Evolutionary conservation across 2,329 filamentous ascomycete species (phyloP), one percentile per base, ranked within the genome.

Genomic region (Chalaropsis thielavioides): DNA sequence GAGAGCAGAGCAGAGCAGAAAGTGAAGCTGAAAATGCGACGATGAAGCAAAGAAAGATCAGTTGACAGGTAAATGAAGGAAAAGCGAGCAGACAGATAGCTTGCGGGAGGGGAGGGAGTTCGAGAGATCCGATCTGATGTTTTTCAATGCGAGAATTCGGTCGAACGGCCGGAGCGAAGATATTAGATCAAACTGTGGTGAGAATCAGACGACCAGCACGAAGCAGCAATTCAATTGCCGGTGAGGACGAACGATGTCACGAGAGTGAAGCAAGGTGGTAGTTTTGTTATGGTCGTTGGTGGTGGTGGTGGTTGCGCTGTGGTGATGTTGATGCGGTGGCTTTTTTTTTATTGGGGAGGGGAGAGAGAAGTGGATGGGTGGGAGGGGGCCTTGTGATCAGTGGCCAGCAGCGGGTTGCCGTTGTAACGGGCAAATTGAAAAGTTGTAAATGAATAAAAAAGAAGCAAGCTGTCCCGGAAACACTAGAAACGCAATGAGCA

Each of bases 61-160:
- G 44, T 51, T 8, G 22, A 49, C 35, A 43, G 41, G 61, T 15
- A 63, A 63, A 54, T 63, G 61, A 63, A 51, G 31, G 44, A 46
- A 63, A 51, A 31, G 54, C n/a, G 24, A 38, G 61, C 46, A 54
- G 44, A 31, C 22, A 51, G 46, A 51, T 27, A 56, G 44, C 54
- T 61, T 59, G 64, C 44, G 31, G 58, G 46, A n/a, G n/a, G n/a
- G n/a, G n/a, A n/a, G n/a, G 56, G 46, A 38, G 64, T 49, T 62
- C 64, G 64, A 65, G 24, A 13, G 59, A 27, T 59, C 64, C 64
- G 64, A 65, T 62, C 49, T 56, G 64, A 65, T 65, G 43, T 65
- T 65, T 65, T 65, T 65, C 64, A 65, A 65, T 65, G 60, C 64
- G 49, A 64, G 54, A 65, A 65, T 59, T 65, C 64, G 64, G 64